Evolutionary conservation across 2,329 filamentous ascomycete species (phyloP).

Genomic region (Chalaropsis thielavioides): DNA sequence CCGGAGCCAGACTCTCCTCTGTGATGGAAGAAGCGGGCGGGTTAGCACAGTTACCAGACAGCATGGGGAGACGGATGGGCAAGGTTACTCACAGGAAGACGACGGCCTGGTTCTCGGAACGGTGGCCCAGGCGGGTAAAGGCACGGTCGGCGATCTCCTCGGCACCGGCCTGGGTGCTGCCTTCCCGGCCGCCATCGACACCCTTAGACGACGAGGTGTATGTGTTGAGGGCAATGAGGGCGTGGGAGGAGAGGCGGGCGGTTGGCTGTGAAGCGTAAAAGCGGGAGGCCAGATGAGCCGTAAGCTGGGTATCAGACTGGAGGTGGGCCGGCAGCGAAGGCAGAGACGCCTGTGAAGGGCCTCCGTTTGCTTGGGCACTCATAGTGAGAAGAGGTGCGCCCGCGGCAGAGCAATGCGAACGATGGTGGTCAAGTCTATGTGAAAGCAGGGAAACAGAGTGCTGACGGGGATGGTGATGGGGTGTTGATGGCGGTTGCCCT

Average conservation of each 20-base stretch:
- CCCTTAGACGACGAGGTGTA: slow-evolving; percentile 82
- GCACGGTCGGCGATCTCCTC: slow-evolving; percentile 83
- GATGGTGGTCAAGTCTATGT: neutral
- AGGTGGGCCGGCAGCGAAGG: slow-evolving; percentile 74
- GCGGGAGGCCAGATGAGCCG: slow-evolving; percentile 68
- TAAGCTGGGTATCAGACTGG: slow-evolving; percentile 64
- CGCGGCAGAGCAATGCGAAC: neutral
- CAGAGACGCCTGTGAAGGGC: slow-evolving; percentile 51
- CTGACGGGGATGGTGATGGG: neutral
- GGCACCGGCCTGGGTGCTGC: slow-evolving; percentile 80
- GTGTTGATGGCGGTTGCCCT: neutral
- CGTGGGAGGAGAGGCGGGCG: slow-evolving; percentile 79
- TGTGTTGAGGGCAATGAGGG: slow-evolving; percentile 82
- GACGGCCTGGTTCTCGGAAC: slow-evolving; percentile 84
- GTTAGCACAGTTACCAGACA: neutral
- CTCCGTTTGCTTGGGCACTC: slow-evolving; percentile 39
- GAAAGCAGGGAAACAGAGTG: neutral
- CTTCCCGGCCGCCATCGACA: slow-evolving; percentile 78
- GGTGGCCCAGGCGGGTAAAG: slow-evolving; percentile 69
- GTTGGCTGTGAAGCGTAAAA: slow-evolving; percentile 88
- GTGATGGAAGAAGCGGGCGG: slow-evolving; percentile 10
- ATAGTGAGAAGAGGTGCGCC: slow-evolving; percentile 30
- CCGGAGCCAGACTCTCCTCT: slow-evolving; percentile 93
- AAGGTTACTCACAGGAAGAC: slow-evolving; percentile 65
- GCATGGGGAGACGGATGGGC: neutral